Conservation (phyloP, 2,329 filamentous ascomycete species). For the Diaporthe destruens region DNA sequence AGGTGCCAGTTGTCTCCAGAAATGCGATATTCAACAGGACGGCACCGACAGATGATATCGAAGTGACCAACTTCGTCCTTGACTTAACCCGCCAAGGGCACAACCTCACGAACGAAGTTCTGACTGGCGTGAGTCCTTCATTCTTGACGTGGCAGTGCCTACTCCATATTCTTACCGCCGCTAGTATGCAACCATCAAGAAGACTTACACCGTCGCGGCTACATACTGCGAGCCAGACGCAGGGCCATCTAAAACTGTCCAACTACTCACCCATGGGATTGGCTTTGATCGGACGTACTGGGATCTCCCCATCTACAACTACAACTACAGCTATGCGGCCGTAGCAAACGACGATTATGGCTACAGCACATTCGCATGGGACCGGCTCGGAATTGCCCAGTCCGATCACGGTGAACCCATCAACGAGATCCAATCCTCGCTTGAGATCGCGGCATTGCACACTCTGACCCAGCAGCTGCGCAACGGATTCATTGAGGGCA, state of each 20-base stretch:
- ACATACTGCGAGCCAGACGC: constrained; percentile 71
- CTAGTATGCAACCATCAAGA: constrained; percentile 62
- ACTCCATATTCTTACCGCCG: neutral
- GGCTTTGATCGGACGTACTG: constrained; percentile 63
- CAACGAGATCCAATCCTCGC: constrained; percentile 39
- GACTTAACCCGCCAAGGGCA: constrained; percentile 61
- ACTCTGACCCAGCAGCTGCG: constrained; percentile 35
- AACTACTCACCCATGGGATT: constrained; percentile 66
- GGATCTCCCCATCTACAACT: constrained; percentile 37
- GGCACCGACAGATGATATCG: constrained; percentile 64
- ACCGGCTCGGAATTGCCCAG: constrained; percentile 37
- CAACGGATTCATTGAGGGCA: constrained; percentile 10
- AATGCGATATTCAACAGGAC: constrained; percentile 66
- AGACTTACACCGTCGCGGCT: constrained; percentile 68
- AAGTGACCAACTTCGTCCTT: constrained; percentile 68
- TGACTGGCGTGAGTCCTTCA: constrained; percentile 56
- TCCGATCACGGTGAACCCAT: constrained; percentile 35
- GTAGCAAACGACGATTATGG: constrained; percentile 31
- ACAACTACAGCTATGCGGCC: constrained; percentile 37
- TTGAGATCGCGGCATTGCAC: constrained; percentile 38
- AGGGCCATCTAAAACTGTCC: constrained; percentile 55
- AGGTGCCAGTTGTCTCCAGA: constrained; percentile 65
- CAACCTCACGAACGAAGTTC: constrained; percentile 60
- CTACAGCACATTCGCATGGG: constrained; percentile 40
- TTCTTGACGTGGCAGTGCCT: neutral